Percentiles rank a stretch among this genome's conserved stretches.
phyloP scores from a whole-genome alignment of 805 yeast species.

The Starmerella sirachaensis region DNA sequence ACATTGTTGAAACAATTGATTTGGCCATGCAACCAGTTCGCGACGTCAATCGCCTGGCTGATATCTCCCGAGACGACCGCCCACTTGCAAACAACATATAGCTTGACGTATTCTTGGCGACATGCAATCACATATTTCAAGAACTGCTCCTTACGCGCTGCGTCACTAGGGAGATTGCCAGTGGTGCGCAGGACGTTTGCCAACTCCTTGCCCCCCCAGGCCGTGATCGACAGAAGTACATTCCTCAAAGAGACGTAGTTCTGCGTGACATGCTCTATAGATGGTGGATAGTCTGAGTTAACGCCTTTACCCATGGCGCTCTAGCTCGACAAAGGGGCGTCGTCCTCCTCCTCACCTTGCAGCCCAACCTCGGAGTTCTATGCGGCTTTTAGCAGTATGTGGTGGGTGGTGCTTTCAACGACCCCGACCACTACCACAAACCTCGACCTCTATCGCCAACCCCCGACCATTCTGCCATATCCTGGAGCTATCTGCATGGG shows the following conservation, averaged over 20 bases:
- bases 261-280: conserved; percentile 58
- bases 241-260: conserved; percentile 55
- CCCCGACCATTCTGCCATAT: no score
- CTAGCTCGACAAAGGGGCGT: no score
- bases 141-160: conserved; percentile 53
- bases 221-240: conserved; percentile 48
- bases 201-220: conserved; percentile 52
- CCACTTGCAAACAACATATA: conserved; percentile 87
- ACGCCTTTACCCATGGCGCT: conserved; percentile 1
- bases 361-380: no score
- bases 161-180: conserved; percentile 44
- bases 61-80: conserved; percentile 59
- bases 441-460: no score
- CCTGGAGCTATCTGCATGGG: no score
- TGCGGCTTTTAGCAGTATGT: no score
- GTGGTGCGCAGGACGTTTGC: conserved; percentile 49
- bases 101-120: conserved; percentile 71
- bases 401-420: no score
- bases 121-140: conserved; percentile 56
- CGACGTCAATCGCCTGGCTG: conserved; percentile 65
- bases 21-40: conserved; percentile 77
- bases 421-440: no score
- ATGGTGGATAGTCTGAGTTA: conserved; percentile 25
- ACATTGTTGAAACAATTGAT: conserved; percentile 54
- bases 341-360: no score